A percentile compares a stretch with the other conserved stretches of the same genome.
Conservation (phyloP, 1,139 yeast genomes). For the Meyerozyma athensensis region DNA sequence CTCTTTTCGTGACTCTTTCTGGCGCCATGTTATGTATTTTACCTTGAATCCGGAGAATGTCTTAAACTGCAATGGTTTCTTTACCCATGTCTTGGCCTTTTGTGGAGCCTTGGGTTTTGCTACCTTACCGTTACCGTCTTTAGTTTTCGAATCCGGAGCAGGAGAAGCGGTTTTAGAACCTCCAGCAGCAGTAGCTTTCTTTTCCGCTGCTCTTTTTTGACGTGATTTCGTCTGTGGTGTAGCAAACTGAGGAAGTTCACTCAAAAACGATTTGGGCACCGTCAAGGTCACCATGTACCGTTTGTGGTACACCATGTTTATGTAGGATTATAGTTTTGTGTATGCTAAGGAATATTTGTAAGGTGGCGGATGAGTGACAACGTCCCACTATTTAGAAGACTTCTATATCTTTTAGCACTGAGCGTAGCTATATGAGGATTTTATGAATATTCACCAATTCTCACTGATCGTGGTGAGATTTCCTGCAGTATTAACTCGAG, state of each 20-base stretch:
- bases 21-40: constrained; percentile 38
- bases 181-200: constrained; percentile 13
- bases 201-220: constrained; percentile 26
- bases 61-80: constrained; percentile 10
- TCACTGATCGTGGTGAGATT: no score
- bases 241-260: constrained; percentile 32
- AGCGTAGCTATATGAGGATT: no score
- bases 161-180: constrained; percentile 22
- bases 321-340: no score
- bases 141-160: constrained; percentile 16
- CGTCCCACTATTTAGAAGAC: no score
- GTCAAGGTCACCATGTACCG: constrained; percentile 30
- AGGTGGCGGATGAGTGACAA: no score
- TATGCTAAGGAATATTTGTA: no score
- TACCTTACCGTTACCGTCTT: constrained; percentile 13
- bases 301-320: constrained; percentile 1
- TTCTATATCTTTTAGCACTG: no score
- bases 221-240: constrained; percentile 29
- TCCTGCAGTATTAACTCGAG: no score
- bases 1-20: constrained; percentile 7
- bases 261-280: constrained; percentile 26
- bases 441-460: no score
- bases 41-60: constrained; percentile 31
- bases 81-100: constrained; percentile 42
- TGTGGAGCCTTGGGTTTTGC: constrained; percentile 19